phyloP scores from a whole-genome alignment of 306 rosid genomes.

The Glycine latifolia region DNA sequence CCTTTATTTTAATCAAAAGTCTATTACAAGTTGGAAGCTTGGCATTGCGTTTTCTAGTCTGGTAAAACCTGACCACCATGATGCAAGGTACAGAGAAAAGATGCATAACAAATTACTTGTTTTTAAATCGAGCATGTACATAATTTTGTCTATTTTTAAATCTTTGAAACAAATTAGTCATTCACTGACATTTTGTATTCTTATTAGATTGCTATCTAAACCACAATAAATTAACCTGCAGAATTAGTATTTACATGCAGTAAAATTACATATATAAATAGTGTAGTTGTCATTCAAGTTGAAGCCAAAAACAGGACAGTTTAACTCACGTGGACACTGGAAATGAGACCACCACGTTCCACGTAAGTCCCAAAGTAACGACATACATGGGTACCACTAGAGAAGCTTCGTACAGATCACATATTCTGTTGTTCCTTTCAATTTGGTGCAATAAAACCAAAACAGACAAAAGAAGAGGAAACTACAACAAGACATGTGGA shows the following conservation, averaged over 20 bases:
- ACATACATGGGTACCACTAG: constrained; percentile 42
- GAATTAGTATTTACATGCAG: not conserved
- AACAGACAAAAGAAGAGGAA: constrained; percentile 36
- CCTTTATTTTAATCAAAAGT: too few species aligned
- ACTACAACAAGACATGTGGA: constrained; percentile 22
- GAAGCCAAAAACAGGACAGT: constrained; percentile 15
- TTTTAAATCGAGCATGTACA: too few species aligned
- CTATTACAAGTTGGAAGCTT: too few species aligned
- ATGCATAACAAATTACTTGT: too few species aligned
- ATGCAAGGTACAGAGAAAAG: too few species aligned
- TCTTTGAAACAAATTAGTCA: too few species aligned
- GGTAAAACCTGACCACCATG: too few species aligned
- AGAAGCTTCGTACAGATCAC: constrained; percentile 56
- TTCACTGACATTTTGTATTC: not conserved
- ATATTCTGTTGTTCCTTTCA: constrained; percentile 64
- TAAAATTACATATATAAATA: not conserved
- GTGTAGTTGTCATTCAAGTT: not conserved
- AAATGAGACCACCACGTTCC: constrained; percentile 23
- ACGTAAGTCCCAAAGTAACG: constrained; percentile 32
- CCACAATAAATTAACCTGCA: not conserved
- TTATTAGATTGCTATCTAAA: not conserved
- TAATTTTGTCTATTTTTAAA: too few species aligned
- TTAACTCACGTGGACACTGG: constrained; percentile 20
- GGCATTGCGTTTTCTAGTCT: too few species aligned
- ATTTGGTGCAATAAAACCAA: constrained; percentile 45